Base-by-base conservation (phyloP, 2,329 filamentous ascomycete species). In the Nigrospora sphaerica region DNA sequence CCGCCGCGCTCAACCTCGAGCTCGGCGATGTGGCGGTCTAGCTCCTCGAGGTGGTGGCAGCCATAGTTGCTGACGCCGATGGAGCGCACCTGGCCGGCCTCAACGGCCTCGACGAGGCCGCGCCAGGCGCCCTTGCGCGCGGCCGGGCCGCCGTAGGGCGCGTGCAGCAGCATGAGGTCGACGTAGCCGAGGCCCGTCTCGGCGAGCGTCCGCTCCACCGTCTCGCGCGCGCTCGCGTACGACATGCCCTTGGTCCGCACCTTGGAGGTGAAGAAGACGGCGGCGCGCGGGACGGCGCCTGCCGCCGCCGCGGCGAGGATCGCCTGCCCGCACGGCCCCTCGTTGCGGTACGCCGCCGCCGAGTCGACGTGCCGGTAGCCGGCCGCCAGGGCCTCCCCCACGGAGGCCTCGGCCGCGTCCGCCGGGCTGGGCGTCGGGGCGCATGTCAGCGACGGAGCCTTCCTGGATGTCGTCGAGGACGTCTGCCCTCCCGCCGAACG, bases 51-150 rank as follows among this genome's bases (percentile, higher is more conserved):
- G 54, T 84, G 81, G 50, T 81, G 73, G 13, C 83, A 70, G 42
- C 80, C 80, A 57, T 81, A 84, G 67, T 84, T 84, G 62, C 76
- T 80, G n/a, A 84, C 69, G 42, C 80, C 80, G 37, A 84, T 74
- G 54, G 74, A 78, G 44, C 78, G 72, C 32, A 84, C 68, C 57
- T 81, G 81, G 42, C 80, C 80, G 39, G 72, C 77, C 46, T 81
- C 77, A 35, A 81, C 77, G 11, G 73, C 73, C 59, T 84, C 80
- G n/a, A 83, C 80, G 5, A 85, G 71, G 3, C 78, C 81, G 45
- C 67, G 72, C 81, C 81, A 85, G 2, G 77, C 73, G 13, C 70
- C 79, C 57, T 81, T 82, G 52, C 81, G 74, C 41, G 61, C 69
- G 16, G 67, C 69, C 1, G 71, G 64, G 2, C 79, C 80, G 37